Conservation (phyloP, 2,329 filamentous ascomycete genomes). For the Rosellinia necatrix region DNA sequence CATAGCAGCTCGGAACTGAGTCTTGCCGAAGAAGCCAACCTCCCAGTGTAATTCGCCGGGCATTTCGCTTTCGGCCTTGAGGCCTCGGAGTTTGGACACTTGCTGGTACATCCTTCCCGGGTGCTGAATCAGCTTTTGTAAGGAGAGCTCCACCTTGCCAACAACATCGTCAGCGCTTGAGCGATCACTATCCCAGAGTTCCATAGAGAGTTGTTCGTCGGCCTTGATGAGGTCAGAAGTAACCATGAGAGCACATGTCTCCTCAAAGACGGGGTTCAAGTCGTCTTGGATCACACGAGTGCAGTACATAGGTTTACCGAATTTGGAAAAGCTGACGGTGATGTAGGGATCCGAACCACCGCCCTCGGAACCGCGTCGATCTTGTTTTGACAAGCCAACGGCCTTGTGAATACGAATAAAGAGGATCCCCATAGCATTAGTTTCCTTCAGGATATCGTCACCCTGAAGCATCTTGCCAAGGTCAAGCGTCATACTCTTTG, state of each 20-base stretch:
- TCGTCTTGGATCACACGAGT: conserved; percentile 95
- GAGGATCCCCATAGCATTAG: conserved; percentile 82
- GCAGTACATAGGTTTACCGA: conserved; percentile 96
- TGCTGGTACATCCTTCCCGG: conserved; percentile 93
- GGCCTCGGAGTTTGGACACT: conserved; percentile 78
- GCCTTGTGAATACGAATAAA: conserved; percentile 93
- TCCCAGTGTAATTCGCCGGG: conserved; percentile 95
- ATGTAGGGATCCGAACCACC: conserved; percentile 96
- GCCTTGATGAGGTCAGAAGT: conserved; percentile 90
- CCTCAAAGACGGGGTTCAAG: conserved; percentile 90
- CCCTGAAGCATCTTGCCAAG: conserved; percentile 88
- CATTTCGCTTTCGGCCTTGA: conserved; percentile 85
- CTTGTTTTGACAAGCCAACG: conserved; percentile 86
- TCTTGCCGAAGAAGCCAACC: conserved; percentile 92
- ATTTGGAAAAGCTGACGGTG: conserved; percentile 92
- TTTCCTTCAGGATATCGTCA: conserved; percentile 90
- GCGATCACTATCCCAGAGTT: conserved; percentile 95
- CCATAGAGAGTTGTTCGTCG: conserved; percentile 89
- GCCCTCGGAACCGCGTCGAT: conserved; percentile 76
- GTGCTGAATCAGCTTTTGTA: conserved; percentile 94
- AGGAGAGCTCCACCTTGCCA: conserved; percentile 89
- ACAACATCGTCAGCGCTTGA: conserved; percentile 93
- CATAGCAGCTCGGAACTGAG: conserved; percentile 81
- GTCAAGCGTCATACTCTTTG: conserved; percentile 91
- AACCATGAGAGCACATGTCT: conserved; percentile 82